Conservation (phyloP, 768 basidiomycete species). For the Tulasnella sp. region DNA sequence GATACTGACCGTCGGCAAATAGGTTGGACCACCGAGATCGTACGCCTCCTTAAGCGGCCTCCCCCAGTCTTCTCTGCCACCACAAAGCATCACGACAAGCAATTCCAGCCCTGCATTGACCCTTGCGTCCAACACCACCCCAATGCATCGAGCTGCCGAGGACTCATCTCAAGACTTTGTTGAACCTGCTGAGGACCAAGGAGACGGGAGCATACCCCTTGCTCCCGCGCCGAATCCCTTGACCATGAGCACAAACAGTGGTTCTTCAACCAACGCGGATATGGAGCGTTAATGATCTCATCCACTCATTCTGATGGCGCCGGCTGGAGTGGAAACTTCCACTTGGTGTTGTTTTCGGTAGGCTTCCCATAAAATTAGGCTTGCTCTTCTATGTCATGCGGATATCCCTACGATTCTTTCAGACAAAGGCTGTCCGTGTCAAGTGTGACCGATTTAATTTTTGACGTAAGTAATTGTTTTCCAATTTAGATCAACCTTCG, state of each 20-base stretch:
- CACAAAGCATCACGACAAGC: constrained; percentile 25
- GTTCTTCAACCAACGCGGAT: neutral
- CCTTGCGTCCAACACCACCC: constrained; percentile 26
- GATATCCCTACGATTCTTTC: neutral
- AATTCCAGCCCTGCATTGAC: constrained; percentile 33
- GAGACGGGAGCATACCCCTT: neutral
- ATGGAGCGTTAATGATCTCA: neutral
- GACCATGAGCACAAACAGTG: neutral
- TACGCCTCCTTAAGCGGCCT: constrained; percentile 39
- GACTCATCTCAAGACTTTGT: constrained; percentile 25
- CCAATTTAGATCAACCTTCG: neutral
- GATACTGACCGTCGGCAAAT: constrained; percentile 15
- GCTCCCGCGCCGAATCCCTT: neutral
- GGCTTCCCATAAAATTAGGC: neutral
- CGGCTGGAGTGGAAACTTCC: neutral
- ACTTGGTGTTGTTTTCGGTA: neutral
- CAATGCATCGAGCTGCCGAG: constrained; percentile 31
- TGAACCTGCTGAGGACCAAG: neutral
- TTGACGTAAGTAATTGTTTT: neutral
- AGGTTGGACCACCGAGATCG: constrained; percentile 43
- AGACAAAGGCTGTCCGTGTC: neutral
- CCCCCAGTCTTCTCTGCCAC: constrained; percentile 29
- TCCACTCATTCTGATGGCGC: neutral
- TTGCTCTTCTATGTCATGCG: neutral
- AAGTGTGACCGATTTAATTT: neutral